Conservation (phyloP, 139 green algal genomes). For the Asterochloris sp. region DNA sequence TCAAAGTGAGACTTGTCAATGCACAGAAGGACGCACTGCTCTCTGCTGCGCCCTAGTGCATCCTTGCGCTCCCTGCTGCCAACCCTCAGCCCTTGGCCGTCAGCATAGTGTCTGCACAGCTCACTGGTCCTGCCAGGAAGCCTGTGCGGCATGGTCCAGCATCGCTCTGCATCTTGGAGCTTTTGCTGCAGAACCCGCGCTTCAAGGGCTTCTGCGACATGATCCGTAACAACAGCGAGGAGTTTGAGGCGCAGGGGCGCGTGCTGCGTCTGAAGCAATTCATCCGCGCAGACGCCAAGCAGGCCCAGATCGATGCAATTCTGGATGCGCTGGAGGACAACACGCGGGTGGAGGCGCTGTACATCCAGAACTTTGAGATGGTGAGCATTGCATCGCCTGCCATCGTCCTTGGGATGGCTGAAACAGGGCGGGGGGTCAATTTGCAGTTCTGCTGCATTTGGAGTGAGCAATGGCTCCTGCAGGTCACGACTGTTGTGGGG, state of each 20-base stretch:
- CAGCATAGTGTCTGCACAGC: no score
- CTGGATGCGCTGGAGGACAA: slow-evolving; percentile 57
- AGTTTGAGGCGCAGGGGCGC: slow-evolving; percentile 44
- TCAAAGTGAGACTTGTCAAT: no score
- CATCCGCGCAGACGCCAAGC: slow-evolving; percentile 22
- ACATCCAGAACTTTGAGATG: slow-evolving; percentile 69
- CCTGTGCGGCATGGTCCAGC: background rate
- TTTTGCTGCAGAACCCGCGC: slow-evolving; percentile 6
- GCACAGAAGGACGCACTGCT: no score
- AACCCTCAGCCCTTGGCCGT: no score
- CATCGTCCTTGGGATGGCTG: no score
- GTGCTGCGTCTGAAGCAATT: slow-evolving; percentile 60
- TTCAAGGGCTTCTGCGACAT: slow-evolving; percentile 31
- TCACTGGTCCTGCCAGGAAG: no score
- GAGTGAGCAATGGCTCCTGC: no score
- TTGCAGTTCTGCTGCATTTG: no score
- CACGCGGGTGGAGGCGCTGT: slow-evolving; percentile 55
- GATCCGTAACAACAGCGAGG: slow-evolving; percentile 30
- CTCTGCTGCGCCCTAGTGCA: no score
- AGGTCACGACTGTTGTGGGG: no score
- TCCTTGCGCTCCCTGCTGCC: no score
- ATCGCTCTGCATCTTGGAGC: background rate
- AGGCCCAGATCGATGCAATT: slow-evolving; percentile 44
- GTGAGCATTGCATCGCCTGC: slow-evolving; percentile 3
- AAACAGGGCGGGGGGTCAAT: no score